Percentiles rank a stretch among this genome's conserved stretches.
Conservation (phyloP, 306 rosid species). For the Trichosanthes cucumerina region DNA sequence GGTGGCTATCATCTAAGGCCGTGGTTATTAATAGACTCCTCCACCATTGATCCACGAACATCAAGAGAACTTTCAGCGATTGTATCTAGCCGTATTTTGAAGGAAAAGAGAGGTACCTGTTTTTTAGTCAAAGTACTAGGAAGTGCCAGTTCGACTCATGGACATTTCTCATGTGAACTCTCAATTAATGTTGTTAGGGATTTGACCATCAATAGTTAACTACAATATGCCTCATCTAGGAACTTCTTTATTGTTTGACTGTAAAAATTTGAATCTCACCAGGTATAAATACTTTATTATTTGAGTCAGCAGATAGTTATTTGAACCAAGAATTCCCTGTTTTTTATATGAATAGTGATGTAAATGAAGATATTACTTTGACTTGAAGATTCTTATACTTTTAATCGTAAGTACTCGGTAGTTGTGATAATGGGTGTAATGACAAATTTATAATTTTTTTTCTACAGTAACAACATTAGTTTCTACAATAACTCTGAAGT, state of each 20-base stretch:
- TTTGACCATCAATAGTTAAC: neutral
- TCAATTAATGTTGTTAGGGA: neutral
- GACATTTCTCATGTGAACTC: neutral
- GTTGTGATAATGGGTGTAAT: neutral
- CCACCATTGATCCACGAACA: conserved; percentile 86
- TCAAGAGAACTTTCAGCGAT: conserved; percentile 63
- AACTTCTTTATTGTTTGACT: neutral
- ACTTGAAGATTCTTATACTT: neutral
- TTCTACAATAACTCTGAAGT: neutral
- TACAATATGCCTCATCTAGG: neutral
- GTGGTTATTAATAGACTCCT: conserved; percentile 78
- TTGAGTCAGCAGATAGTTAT: neutral
- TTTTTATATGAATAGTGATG: neutral
- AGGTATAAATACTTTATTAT: neutral
- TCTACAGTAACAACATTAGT: neutral
- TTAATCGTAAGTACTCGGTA: neutral
- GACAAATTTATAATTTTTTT: neutral
- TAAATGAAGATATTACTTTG: neutral
- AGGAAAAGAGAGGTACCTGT: conserved; percentile 52
- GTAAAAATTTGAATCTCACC: neutral
- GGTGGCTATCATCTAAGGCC: conserved; percentile 64
- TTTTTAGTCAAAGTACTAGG: conserved; percentile 9
- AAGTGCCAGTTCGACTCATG: neutral
- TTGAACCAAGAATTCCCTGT: neutral
- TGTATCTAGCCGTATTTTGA: conserved; percentile 48